Evolutionary conservation across 306 rosid genomes (phyloP).

Genomic region (Carpinus fangiana): DNA sequence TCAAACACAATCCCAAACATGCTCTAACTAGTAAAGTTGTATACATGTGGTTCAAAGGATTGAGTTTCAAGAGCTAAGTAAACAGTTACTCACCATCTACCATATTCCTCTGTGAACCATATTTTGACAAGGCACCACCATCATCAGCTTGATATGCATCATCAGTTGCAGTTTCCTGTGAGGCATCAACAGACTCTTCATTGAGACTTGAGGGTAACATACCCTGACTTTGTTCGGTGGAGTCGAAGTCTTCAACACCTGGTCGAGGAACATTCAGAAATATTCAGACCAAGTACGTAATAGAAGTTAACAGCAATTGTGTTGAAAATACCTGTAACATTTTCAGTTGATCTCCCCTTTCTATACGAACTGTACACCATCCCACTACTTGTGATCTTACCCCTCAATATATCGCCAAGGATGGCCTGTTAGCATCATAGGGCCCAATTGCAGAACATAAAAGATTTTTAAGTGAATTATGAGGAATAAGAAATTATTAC

Average conservation of each 20-base stretch:
- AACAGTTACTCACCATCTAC: conserved; percentile 33
- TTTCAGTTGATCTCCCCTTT: conserved; percentile 40
- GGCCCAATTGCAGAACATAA: conserved; percentile 1
- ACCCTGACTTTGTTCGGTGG: conserved; percentile 30
- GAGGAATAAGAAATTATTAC: background rate
- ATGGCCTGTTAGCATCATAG: conserved; percentile 33
- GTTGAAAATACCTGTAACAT: conserved; percentile 38
- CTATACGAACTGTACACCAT: conserved; percentile 33
- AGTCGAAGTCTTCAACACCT: conserved; percentile 40
- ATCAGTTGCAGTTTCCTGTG: conserved; percentile 26
- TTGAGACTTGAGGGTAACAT: conserved; percentile 24
- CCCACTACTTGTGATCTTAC: conserved; percentile 53
- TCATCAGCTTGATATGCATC: conserved; percentile 22
- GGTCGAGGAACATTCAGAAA: conserved; percentile 1
- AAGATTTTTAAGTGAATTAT: conserved; percentile 6
- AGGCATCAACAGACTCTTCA: conserved; percentile 21
- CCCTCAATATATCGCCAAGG: conserved; percentile 51
- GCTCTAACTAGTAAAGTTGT: background rate
- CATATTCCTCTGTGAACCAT: conserved; percentile 25
- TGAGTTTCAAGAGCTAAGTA: background rate
- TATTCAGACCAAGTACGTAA: background rate
- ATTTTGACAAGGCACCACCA: conserved; percentile 30
- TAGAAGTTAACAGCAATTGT: conserved; percentile 8
- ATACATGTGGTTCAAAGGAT: background rate
- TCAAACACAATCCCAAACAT: too few species aligned